These are phyloP conservation scores for Apophysomyces trapeziformis DNA, from an alignment of 371 early-diverging fungal species.

Conservation along the genomic window DNA sequence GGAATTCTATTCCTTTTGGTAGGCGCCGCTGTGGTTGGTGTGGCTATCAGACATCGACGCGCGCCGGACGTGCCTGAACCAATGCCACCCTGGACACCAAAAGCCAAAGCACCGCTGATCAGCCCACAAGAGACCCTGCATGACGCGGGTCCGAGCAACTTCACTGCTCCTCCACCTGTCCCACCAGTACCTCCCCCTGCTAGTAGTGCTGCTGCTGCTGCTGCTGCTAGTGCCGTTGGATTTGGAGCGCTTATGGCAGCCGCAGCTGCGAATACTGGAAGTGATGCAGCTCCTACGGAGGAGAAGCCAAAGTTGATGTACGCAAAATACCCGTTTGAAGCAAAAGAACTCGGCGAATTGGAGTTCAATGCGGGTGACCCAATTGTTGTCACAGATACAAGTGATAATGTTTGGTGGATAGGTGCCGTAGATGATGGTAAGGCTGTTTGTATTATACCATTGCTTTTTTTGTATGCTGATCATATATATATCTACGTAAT, in stretches of 20 bases:
- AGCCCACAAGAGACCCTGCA: constrained; percentile 15
- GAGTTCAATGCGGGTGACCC: constrained; percentile 70
- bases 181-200: neutral
- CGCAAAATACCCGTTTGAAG: constrained; percentile 75
- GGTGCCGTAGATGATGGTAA: constrained; percentile 70
- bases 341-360: constrained; percentile 78
- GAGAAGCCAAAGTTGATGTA: constrained; percentile 56
- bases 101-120: neutral
- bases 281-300: constrained; percentile 25
- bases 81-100: constrained; percentile 36
- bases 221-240: constrained; percentile 15
- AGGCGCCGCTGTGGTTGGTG: constrained; percentile 35
- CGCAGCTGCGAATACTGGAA: constrained; percentile 12
- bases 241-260: constrained; percentile 18
- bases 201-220: constrained; percentile 5
- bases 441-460: neutral
- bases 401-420: constrained; percentile 87
- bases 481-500: too few species aligned
- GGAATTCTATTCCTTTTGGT: constrained; percentile 70
- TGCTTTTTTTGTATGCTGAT: neutral
- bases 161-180: constrained; percentile 17
- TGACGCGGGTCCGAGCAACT: constrained; percentile 18
- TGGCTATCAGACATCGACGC: constrained; percentile 33
- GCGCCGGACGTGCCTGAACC: constrained; percentile 32
- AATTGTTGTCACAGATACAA: constrained; percentile 77